Evolutionary conservation across 1,284 basidiomycete genomes (phyloP).

Genomic region (Irpex sp.): DNA sequence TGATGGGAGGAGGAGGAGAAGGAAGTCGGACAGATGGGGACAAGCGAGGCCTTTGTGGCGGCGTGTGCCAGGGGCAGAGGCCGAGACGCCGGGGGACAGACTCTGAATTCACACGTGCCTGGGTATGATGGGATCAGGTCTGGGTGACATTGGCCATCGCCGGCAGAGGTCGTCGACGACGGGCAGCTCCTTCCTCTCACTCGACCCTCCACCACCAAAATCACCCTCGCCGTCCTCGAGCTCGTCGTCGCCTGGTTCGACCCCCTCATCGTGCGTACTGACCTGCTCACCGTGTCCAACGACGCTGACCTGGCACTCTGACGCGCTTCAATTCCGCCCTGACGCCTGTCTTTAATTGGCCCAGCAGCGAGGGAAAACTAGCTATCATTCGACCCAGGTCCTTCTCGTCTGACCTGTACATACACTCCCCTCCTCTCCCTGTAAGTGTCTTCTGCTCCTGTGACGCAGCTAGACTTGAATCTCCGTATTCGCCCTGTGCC

Average conservation of each 20-base stretch:
- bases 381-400: constrained; percentile 4
- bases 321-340: not conserved
- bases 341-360: not conserved
- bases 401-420: constrained; percentile 1
- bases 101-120: constrained; percentile 8
- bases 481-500: constrained; percentile 1
- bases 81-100: not conserved
- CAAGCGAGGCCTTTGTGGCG: not conserved
- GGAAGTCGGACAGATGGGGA: not conserved
- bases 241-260: not conserved
- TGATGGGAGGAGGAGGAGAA: not conserved
- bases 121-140: constrained; percentile 14
- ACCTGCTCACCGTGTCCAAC: not conserved
- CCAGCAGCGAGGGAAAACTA: constrained; percentile 15
- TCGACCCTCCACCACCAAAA: constrained; percentile 9
- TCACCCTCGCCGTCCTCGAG: constrained; percentile 2
- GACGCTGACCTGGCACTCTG: not conserved
- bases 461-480: not conserved
- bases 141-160: constrained; percentile 15
- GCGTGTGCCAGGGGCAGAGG: not conserved
- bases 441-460: not conserved
- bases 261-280: not conserved
- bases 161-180: constrained; percentile 12
- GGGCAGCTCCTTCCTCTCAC: constrained; percentile 7
- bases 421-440: not conserved